These are phyloP conservation scores for Hyphodiscus hymeniophilus DNA, from an alignment of 495 filamentous ascomycete species.

Conservation along the genomic window DNA sequence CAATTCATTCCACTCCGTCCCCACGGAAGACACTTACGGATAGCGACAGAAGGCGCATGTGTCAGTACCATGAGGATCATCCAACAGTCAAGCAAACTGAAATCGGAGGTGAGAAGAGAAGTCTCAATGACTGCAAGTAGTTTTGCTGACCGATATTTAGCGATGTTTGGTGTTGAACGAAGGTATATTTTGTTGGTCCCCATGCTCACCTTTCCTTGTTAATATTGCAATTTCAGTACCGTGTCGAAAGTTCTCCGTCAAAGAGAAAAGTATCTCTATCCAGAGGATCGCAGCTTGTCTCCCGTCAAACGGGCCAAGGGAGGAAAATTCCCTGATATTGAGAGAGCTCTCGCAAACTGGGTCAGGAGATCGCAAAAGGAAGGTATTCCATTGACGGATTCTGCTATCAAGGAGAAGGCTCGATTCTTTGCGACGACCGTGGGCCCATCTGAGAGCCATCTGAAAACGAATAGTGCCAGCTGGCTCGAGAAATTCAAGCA, in stretches of 20 bases:
- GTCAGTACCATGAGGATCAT: conserved; percentile 89
- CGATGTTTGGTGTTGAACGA: conserved; percentile 94
- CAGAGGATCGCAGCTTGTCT: conserved; percentile 79
- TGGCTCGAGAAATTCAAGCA: conserved; percentile 98
- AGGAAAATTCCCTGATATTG: conserved; percentile 91
- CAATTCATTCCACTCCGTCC: conserved; percentile 35
- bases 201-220: conserved; percentile 2
- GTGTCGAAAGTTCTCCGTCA: conserved; percentile 96
- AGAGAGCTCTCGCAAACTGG: conserved; percentile 89
- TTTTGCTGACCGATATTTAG: conserved; percentile 33
- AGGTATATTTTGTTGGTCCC: conserved; percentile 51
- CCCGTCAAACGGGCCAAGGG: conserved; percentile 80
- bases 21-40: conserved; percentile 84
- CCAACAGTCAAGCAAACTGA: conserved; percentile 96
- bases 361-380: conserved; percentile 70
- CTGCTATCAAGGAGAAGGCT: conserved; percentile 81
- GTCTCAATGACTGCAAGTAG: background rate
- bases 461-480: conserved; percentile 62
- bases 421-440: conserved; percentile 74
- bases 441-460: conserved; percentile 65
- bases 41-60: conserved; percentile 87
- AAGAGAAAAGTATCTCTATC: conserved; percentile 92
- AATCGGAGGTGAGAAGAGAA: conserved; percentile 67
- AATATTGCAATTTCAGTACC: conserved; percentile 52
- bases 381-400: conserved; percentile 70